These are phyloP conservation scores for Cladorrhinum sp. DNA, from an alignment of 2,329 filamentous ascomycete genomes.

Conservation along the genomic window DNA sequence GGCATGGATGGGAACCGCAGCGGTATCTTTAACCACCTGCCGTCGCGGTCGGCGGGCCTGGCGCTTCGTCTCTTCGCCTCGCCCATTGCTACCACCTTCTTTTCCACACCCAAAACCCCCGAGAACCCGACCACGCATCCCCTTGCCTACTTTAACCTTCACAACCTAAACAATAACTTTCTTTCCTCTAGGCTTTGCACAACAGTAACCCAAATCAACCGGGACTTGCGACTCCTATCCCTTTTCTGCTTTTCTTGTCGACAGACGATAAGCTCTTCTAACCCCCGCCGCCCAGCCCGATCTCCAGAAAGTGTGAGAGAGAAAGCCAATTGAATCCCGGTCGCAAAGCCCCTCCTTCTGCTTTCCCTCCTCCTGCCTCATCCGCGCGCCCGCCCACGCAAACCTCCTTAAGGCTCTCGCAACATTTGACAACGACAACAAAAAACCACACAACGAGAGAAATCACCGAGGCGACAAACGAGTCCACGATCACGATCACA, in stretches of 20 bases:
- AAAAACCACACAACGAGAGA: neutral
- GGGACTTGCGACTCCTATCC: neutral
- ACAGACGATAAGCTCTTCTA: neutral
- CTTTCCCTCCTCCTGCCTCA: neutral
- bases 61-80: neutral
- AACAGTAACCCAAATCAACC: neutral
- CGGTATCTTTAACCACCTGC: neutral
- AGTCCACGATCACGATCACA: neutral
- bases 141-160: neutral
- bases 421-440: neutral
- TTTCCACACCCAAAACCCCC: neutral
- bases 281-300: neutral
- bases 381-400: neutral
- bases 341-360: neutral
- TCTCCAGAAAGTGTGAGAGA: neutral
- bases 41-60: neutral
- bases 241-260: neutral
- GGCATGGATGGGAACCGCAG: neutral
- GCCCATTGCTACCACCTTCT: neutral
- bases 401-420: too few relatives aligned
- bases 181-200: neutral
- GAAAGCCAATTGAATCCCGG: neutral
- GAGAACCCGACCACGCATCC: neutral
- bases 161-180: neutral
- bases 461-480: neutral